Evolutionary conservation across 306 rosid species (phyloP), one percentile per base, ranked within the genome.

Genomic region (Luffa acutangula): DNA sequence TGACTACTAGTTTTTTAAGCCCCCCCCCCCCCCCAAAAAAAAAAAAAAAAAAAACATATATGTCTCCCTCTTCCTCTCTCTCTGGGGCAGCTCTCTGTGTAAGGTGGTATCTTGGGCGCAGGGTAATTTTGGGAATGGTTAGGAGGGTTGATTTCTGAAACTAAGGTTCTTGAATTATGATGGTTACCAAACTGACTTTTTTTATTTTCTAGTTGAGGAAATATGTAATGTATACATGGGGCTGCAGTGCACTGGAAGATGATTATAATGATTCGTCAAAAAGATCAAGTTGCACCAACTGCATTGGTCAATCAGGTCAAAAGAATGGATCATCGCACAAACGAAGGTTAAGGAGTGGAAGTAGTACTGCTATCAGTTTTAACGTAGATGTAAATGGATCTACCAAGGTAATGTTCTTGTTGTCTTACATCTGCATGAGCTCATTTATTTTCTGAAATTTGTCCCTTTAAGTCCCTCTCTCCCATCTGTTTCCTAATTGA

Each of bases 211-310:
- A 96, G 99, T 83, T 96, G 92, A 93, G 99, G 87, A 96, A 96
- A 89, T 96, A 93, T 75, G 99, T 96, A 33, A 96, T 70, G 87
- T 96, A 79, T 85, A 93, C 99, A 2, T 93, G 89, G 46, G 93
- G 89, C 77, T 87, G 84, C 79, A 87, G 72, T 80, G 80, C 86
- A 21, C 80, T 90, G 79, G 89, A 87, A 1, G 90, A 85, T 36
- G 51, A 60, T 66, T 76, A 75, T 13, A 52, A 86, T 51, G 76
- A 33, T 77, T 56, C 83, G 39, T 52, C 82, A 60, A 82, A 62
- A 66, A 83, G 62, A 59, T 73, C 91, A 43, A 67, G 80, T 82
- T 91, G 99, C 67, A 37, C 85, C 75, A 84, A 89, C 72, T 12
- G 81, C 79, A 79, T 82, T 85, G 54, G 84, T 76, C 87, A 78